phyloP scores from a whole-genome alignment of 2,329 filamentous ascomycete species.

The Coniochaeta sp. region DNA sequence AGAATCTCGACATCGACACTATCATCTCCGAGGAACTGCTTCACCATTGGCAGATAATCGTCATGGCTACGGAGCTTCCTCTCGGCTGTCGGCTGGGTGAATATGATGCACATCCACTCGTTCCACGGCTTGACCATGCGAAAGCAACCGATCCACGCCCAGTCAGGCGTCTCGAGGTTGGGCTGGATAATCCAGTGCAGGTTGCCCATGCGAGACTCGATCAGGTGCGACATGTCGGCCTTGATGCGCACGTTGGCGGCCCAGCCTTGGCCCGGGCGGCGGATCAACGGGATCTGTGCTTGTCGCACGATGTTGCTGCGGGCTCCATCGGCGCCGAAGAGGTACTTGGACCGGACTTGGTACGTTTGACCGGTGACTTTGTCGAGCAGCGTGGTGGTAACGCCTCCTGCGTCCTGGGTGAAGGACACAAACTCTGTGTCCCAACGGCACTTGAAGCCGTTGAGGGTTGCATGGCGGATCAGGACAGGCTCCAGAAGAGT shows the following conservation, averaged over 20 bases:
- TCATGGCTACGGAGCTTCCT: conserved; percentile 24
- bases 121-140: conserved; percentile 53
- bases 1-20: conserved; percentile 37
- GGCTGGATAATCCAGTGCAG: conserved; percentile 50
- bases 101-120: conserved; percentile 45
- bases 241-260: conserved; percentile 29
- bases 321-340: conserved; percentile 50
- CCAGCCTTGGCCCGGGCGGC: conserved; percentile 18
- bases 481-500: no score
- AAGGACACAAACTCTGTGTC: conserved; percentile 30
- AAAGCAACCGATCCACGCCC: conserved; percentile 34
- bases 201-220: conserved; percentile 41
- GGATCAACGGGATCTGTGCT: conserved; percentile 23
- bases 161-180: conserved; percentile 31
- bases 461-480: conserved; percentile 28
- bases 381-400: conserved; percentile 13
- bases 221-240: conserved; percentile 40
- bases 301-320: conserved; percentile 26
- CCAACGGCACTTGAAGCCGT: conserved; percentile 34
- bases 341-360: conserved; percentile 41
- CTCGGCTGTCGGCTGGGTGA: conserved; percentile 21
- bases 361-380: conserved; percentile 14
- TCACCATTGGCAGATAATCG: conserved; percentile 32
- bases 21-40: conserved; percentile 43
- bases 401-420: conserved; percentile 18